Percentiles rank a stretch among this genome's conserved stretches.
Conservation (phyloP, 2,329 filamentous ascomycete genomes). For the Lizonia empirigonia region DNA sequence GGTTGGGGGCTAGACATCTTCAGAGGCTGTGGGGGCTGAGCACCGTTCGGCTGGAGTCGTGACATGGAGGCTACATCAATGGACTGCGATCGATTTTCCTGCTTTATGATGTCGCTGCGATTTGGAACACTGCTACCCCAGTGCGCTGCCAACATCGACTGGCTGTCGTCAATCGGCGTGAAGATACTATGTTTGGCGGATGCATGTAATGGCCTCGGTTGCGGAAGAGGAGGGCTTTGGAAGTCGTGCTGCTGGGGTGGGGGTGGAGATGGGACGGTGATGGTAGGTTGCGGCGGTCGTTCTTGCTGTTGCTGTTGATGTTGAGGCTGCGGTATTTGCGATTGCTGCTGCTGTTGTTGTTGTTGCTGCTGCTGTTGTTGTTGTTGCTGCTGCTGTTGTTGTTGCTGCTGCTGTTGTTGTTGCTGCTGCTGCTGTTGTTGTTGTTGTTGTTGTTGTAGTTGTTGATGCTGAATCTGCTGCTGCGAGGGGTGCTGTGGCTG, state of each 20-base stretch:
- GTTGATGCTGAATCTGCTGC: constrained; percentile 64
- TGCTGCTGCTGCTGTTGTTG: constrained; percentile 69
- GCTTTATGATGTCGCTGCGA: constrained; percentile 54
- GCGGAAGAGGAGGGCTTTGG: constrained; percentile 59
- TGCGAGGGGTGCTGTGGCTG: constrained; percentile 65
- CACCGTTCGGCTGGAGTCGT: constrained; percentile 50
- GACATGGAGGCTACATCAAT: constrained; percentile 64
- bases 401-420: constrained; percentile 71
- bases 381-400: constrained; percentile 55
- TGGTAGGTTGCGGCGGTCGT: constrained; percentile 54
- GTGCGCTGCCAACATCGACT: constrained; percentile 86
- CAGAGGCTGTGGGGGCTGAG: constrained; percentile 60
- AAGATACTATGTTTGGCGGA: constrained; percentile 89
- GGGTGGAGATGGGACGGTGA: constrained; percentile 53
- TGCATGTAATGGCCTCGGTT: constrained; percentile 68
- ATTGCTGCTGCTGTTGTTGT: constrained; percentile 69
- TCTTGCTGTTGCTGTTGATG: constrained; percentile 70
- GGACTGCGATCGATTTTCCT: constrained; percentile 63
- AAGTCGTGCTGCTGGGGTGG: constrained; percentile 61
- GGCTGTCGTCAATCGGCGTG: constrained; percentile 92
- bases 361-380: constrained; percentile 73
- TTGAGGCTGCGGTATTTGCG: constrained; percentile 74
- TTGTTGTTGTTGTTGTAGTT: constrained; percentile 73
- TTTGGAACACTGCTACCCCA: constrained; percentile 59
- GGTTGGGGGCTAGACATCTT: constrained; percentile 37